Conservation (phyloP, 2,329 filamentous ascomycete genomes). For the Cordyceps fumosorosea region DNA sequence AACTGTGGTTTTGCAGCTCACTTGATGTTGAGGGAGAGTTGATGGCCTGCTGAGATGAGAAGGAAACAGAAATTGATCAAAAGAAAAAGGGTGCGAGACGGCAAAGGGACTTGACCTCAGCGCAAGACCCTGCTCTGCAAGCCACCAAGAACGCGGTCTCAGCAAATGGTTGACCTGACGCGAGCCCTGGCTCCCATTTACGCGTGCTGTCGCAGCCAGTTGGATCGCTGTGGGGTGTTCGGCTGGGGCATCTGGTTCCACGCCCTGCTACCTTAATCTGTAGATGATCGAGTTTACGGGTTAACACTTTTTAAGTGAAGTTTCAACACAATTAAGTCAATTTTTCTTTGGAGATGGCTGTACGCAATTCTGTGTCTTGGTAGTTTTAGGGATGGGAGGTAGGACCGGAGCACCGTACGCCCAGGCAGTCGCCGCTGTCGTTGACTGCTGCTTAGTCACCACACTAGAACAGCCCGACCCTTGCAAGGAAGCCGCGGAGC, state of each 20-base stretch:
- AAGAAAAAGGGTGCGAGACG: not conserved
- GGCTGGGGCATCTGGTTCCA: not conserved
- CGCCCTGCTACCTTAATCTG: not conserved
- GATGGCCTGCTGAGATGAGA: not conserved
- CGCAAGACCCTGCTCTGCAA: not conserved
- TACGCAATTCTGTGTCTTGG: not conserved
- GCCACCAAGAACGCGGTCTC: not conserved
- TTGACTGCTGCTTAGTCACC: conserved; percentile 6
- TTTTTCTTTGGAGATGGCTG: too few species aligned
- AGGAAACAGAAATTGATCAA: not conserved
- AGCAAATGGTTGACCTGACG: not conserved
- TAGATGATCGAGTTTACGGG: not conserved
- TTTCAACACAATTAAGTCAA: too few species aligned
- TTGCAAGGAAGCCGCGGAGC: not conserved
- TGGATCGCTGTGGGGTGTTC: not conserved
- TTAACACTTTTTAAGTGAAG: not conserved
- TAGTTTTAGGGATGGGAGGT: not conserved
- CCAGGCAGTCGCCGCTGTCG: not conserved
- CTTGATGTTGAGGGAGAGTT: not conserved
- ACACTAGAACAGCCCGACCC: not conserved
- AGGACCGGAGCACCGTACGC: not conserved
- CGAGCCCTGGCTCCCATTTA: conserved; percentile 8
- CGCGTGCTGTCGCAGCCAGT: conserved; percentile 6
- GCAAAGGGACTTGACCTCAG: not conserved
- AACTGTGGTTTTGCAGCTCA: not conserved